Conservation (phyloP, 2,329 filamentous ascomycete genomes). For the Phoma sp. region DNA sequence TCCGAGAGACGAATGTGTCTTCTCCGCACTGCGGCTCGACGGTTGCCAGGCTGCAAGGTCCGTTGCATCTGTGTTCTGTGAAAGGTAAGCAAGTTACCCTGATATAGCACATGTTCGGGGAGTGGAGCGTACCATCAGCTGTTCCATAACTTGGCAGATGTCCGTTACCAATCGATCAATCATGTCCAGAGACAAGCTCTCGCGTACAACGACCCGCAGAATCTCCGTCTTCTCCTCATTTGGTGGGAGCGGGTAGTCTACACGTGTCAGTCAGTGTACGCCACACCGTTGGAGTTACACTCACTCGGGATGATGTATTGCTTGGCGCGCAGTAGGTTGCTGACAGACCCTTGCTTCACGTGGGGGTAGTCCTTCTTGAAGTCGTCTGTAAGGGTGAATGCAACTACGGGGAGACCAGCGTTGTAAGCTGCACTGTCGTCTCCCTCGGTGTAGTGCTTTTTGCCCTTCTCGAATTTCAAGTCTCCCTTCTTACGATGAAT, state of each 20-base stretch:
- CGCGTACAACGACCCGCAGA: constrained; percentile 70
- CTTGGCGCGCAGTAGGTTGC: constrained; percentile 68
- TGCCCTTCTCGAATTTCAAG: constrained; percentile 51
- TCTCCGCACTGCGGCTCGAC: constrained; percentile 50
- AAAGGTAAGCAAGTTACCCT: background rate
- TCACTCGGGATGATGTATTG: constrained; percentile 74
- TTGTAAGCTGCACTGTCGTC: constrained; percentile 67
- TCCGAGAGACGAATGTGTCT: constrained; percentile 43
- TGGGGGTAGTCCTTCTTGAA: constrained; percentile 66
- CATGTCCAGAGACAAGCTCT: constrained; percentile 73
- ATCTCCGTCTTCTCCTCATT: constrained; percentile 69
- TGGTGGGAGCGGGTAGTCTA: constrained; percentile 71
- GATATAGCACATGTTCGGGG: background rate
- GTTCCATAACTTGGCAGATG: constrained; percentile 67
- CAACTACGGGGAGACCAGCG: constrained; percentile 71
- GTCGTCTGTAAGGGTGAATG: constrained; percentile 68
- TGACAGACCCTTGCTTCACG: constrained; percentile 69
- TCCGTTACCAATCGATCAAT: constrained; percentile 69
- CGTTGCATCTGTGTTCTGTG: constrained; percentile 53
- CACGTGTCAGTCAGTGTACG: constrained; percentile 19
- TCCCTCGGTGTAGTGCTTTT: constrained; percentile 53
- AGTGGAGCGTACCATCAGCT: constrained; percentile 57
- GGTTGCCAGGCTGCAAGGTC: constrained; percentile 62
- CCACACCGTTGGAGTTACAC: constrained; percentile 24
- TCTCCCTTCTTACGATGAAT: constrained; percentile 67